These are phyloP conservation scores for Coemansia sp. DNA, from an alignment of 192 early-diverging fungal genomes.

Conservation along the genomic window DNA sequence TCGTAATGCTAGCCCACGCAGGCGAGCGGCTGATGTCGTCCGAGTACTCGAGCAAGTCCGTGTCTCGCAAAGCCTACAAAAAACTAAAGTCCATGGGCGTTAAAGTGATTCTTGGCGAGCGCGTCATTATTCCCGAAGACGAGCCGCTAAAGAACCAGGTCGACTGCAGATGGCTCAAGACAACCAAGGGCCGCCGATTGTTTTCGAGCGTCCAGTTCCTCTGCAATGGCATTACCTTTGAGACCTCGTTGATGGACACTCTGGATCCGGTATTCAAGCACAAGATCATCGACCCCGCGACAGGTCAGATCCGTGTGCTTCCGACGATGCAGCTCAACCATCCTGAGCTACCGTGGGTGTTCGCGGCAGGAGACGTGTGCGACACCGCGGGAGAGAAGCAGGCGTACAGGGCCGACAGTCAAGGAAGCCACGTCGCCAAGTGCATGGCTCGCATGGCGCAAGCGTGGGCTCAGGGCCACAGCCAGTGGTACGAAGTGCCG, in stretches of 20 bases:
- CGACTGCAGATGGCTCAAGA: conserved; percentile 51
- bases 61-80: conserved; percentile 60
- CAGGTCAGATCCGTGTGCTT: conserved; percentile 64
- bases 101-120: conserved; percentile 57
- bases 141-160: conserved; percentile 48
- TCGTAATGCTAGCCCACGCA: conserved; percentile 36
- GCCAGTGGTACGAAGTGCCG: conserved; percentile 42
- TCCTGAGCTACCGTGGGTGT: conserved; percentile 67
- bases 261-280: conserved; percentile 53
- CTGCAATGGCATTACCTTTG: conserved; percentile 72
- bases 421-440: conserved; percentile 47
- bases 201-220: conserved; percentile 64
- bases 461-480: conserved; percentile 42
- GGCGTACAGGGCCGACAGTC: conserved; percentile 52
- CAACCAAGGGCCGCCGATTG: conserved; percentile 47
- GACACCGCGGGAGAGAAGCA: conserved; percentile 53
- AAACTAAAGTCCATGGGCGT: conserved; percentile 58
- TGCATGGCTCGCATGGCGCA: conserved; percentile 56
- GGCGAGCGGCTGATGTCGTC: conserved; percentile 42
- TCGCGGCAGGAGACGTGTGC: conserved; percentile 69
- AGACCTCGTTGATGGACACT: conserved; percentile 62
- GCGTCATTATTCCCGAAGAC: conserved; percentile 64
- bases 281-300: conserved; percentile 56
- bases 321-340: conserved; percentile 76
- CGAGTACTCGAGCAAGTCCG: conserved; percentile 37